Base-by-base conservation (phyloP, 2,329 filamentous ascomycete species). In the Botrytis sinoallii region DNA sequence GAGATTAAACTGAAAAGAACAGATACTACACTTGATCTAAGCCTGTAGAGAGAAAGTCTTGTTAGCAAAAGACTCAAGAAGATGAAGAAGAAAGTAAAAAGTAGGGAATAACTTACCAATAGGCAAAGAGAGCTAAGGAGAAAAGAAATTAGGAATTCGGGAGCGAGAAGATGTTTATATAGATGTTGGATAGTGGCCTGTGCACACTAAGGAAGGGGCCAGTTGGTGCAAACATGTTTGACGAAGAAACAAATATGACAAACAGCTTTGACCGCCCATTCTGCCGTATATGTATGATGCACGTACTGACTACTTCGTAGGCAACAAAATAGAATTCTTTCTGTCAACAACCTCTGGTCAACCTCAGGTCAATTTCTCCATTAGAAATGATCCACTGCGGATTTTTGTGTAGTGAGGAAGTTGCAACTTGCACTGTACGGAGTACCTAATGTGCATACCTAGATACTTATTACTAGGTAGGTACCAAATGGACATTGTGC, bases 1-100 rank as follows among this genome's bases (percentile, higher is more conserved):
- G 92, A 92, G 91, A 94, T 94, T 94, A 95, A 94, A 94, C 92
- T 95, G 91, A 93, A 92, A 94, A 94, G 92, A 95, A 94, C 92
- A 93, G 91, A 78, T 78, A 94, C 92, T 94, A 93, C 91, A 94
- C 91, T 93, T 94, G 92, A 94, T 94, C 92, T 93, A 92, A 73
- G 71, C 70, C 68, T 25, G 0, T 70, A 44, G 9, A 20, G 44
- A 12, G 35, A 61, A 46, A 42, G 25, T 10, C 7, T 61, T 55
- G 38, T 60, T 70, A 70, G 48, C 52, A 32, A 69, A 93, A 89
- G 89, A 32, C 14, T 20, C 46, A 18, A 14, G 5, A 35, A 20
- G 2, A 20, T 38, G 22, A 8, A 16, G 20, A 22, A 35, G 14
- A 32, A 25, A 5, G 22, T 25, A 7, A 40, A 35, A 40, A 10